Conservation (phyloP, 2,329 filamentous ascomycete genomes). For the Scytalidium lignicola region DNA sequence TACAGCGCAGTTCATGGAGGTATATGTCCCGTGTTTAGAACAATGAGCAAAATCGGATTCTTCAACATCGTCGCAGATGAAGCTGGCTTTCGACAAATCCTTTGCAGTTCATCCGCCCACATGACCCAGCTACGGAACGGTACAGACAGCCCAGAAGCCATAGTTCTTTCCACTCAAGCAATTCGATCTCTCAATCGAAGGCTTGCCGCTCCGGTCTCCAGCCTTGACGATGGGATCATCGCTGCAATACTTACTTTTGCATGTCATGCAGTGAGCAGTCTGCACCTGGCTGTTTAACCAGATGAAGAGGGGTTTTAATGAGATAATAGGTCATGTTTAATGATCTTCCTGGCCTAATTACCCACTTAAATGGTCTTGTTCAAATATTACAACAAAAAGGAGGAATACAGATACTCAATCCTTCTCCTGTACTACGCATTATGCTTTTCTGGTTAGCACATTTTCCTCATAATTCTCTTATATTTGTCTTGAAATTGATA, state of each 20-base stretch:
- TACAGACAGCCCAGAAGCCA: conserved; percentile 7
- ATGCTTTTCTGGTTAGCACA: conserved; percentile 9
- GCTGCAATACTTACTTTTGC: conserved; percentile 7
- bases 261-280: conserved; percentile 7
- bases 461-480: neutral
- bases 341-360: conserved; percentile 3
- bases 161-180: conserved; percentile 7
- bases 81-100: conserved; percentile 8
- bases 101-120: conserved; percentile 9
- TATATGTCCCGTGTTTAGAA: conserved; percentile 11
- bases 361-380: conserved; percentile 6
- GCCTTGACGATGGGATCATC: conserved; percentile 6
- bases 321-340: conserved; percentile 9
- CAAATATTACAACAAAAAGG: conserved; percentile 7
- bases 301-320: neutral
- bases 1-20: conserved; percentile 5
- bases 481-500: neutral
- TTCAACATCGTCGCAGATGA: conserved; percentile 5
- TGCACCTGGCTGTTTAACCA: neutral
- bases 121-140: conserved; percentile 4
- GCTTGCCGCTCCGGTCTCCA: conserved; percentile 2
- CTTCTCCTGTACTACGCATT: conserved; percentile 5
- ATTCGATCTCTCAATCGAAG: conserved; percentile 7
- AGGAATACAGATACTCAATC: conserved; percentile 1
- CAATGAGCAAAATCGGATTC: conserved; percentile 9